phyloP scores from a whole-genome alignment of 345 rosid species.

The Erysimum cheiranthoides region DNA sequence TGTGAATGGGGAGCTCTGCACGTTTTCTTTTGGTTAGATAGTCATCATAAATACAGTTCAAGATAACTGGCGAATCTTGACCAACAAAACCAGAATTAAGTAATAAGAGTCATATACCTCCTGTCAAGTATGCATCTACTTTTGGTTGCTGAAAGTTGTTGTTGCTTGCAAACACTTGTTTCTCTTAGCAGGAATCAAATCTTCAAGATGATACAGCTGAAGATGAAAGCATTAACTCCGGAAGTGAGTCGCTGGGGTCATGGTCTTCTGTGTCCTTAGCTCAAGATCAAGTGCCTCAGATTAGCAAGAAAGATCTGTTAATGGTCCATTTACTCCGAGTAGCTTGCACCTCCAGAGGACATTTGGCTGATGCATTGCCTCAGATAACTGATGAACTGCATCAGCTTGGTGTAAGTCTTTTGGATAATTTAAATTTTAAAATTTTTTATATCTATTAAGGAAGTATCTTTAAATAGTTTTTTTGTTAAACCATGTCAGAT shows the following conservation, averaged over 20 bases:
- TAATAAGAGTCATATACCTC: constrained; percentile 10
- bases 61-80: constrained; percentile 5
- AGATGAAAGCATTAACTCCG: constrained; percentile 50
- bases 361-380: constrained; percentile 69
- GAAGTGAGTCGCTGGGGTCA: constrained; percentile 52
- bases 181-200: constrained; percentile 21
- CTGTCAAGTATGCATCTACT: constrained; percentile 3
- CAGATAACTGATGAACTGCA: constrained; percentile 72
- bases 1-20: neutral
- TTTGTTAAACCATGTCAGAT: constrained; percentile 58
- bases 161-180: constrained; percentile 15
- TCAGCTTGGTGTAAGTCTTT: constrained; percentile 75
- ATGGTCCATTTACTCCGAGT: constrained; percentile 92
- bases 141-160: constrained; percentile 13
- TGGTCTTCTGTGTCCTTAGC: constrained; percentile 57
- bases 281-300: constrained; percentile 56
- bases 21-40: constrained; percentile 9
- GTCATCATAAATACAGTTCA: constrained; percentile 11
- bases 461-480: constrained; percentile 7
- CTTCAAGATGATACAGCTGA: constrained; percentile 44
- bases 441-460: neutral
- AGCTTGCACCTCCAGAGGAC: constrained; percentile 80
- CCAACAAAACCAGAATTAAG: constrained; percentile 5
- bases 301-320: constrained; percentile 68
- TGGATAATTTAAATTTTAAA: constrained; percentile 10